These are phyloP conservation scores for Populus hybrid DNA, from an alignment of 441 rosid species.

Conservation along the genomic window DNA sequence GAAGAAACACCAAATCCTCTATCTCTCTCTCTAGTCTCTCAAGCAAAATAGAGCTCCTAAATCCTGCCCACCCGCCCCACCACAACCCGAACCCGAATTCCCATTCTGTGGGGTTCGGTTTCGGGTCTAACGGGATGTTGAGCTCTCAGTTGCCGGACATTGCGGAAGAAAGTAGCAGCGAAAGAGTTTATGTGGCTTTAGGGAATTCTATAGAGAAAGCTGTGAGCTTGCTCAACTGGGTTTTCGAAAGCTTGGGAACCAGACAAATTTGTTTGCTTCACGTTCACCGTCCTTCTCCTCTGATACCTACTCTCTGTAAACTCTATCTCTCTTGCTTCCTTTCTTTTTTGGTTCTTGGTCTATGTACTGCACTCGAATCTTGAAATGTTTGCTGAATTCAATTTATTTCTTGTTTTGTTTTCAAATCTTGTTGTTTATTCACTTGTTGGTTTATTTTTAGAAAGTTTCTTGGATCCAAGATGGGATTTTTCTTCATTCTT, in stretches of 20 bases:
- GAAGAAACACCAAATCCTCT: background rate
- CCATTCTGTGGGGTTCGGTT: constrained; percentile 17
- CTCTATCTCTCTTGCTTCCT: background rate
- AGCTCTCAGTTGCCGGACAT: constrained; percentile 26
- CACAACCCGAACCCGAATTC: constrained; percentile 19
- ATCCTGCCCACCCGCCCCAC: constrained; percentile 25
- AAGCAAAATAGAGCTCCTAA: constrained; percentile 32
- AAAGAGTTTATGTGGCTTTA: constrained; percentile 54
- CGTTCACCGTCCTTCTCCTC: constrained; percentile 55
- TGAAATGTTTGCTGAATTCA: background rate
- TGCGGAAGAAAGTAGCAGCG: constrained; percentile 28
- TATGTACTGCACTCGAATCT: background rate
- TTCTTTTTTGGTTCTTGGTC: background rate
- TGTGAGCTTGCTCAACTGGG: constrained; percentile 47
- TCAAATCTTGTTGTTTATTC: background rate
- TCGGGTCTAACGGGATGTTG: constrained; percentile 11
- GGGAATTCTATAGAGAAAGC: constrained; percentile 51
- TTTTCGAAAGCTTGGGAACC: constrained; percentile 31
- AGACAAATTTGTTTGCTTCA: constrained; percentile 51
- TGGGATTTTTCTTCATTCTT: background rate
- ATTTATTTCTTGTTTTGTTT: background rate
- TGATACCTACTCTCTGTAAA: constrained; percentile 62
- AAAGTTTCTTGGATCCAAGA: background rate
- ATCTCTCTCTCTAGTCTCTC: background rate
- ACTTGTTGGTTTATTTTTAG: background rate